These are phyloP conservation scores for Allomyces macrogynus DNA, from an alignment of 192 early-diverging fungal genomes.

Conservation along the genomic window DNA sequence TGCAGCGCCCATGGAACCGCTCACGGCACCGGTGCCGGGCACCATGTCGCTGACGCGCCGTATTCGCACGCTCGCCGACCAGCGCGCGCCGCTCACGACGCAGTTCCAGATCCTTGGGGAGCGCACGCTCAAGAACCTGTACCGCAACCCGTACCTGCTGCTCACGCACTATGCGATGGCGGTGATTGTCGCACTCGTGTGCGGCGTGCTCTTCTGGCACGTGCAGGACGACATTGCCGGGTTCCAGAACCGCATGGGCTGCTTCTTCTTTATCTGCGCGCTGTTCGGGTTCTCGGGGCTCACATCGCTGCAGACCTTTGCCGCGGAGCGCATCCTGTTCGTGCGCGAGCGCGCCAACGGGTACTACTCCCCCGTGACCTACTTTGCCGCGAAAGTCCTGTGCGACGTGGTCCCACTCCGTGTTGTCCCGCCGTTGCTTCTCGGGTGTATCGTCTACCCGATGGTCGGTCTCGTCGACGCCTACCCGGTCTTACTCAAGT, in stretches of 20 bases:
- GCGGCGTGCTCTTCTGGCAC: slow-evolving; percentile 41
- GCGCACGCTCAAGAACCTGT: slow-evolving; percentile 60
- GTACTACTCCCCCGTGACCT: slow-evolving; percentile 45
- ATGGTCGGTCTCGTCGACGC: slow-evolving; percentile 61
- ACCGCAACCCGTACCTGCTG: slow-evolving; percentile 58
- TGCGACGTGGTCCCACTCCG: slow-evolving; percentile 58
- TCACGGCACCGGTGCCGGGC: too few species aligned
- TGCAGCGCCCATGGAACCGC: too few species aligned
- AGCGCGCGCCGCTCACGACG: slow-evolving; percentile 31
- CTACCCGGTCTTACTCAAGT: slow-evolving; percentile 38
- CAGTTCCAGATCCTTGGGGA: slow-evolving; percentile 54
- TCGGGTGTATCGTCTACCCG: slow-evolving; percentile 62
- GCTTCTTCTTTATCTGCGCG: slow-evolving; percentile 50
- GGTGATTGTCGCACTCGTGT: slow-evolving; percentile 41
- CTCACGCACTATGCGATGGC: slow-evolving; percentile 48
- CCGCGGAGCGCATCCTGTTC: slow-evolving; percentile 45
- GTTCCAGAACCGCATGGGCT: slow-evolving; percentile 54
- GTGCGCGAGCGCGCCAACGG: slow-evolving; percentile 51
- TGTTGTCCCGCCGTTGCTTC: slow-evolving; percentile 56
- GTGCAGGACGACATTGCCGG: slow-evolving; percentile 39
- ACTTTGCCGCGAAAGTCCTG: slow-evolving; percentile 47
- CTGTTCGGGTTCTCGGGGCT: slow-evolving; percentile 49
- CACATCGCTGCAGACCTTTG: slow-evolving; percentile 41
- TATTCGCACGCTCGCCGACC: background rate
- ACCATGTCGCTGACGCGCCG: background rate